Evolutionary conservation across 768 basidiomycete genomes (phyloP), one percentile per base, ranked within the genome.

Genomic region (Tephrocybe sp.): DNA sequence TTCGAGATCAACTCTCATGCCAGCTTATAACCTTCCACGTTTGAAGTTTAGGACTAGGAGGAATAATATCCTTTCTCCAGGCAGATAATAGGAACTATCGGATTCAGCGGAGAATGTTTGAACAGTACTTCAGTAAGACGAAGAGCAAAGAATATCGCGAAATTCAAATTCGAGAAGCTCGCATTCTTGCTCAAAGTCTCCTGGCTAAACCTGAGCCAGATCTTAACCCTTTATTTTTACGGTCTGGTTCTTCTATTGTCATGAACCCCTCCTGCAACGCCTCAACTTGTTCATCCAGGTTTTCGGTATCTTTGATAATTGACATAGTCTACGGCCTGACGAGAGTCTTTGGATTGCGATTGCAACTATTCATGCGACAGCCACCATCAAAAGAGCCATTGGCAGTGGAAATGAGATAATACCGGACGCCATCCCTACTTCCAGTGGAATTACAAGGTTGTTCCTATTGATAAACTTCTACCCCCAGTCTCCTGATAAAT

Each of bases 331-430:
- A n/a, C n/a, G n/a, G n/a, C n/a, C n/a, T n/a, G n/a, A n/a, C n/a
- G n/a, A n/a, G n/a, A n/a, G n/a, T n/a, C n/a, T n/a, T n/a, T n/a
- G n/a, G n/a, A n/a, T n/a, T n/a, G n/a, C n/a, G n/a, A n/a, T n/a
- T n/a, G n/a, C n/a, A n/a, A n/a, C n/a, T n/a, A n/a, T n/a, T n/a
- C n/a, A n/a, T n/a, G n/a, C n/a, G n/a, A n/a, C n/a, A n/a, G n/a
- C n/a, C n/a, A n/a, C n/a, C n/a, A n/a, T n/a, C n/a, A n/a, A n/a
- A n/a, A n/a, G n/a, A n/a, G n/a, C n/a, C n/a, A n/a, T n/a, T n/a
- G n/a, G n/a, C n/a, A n/a, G n/a, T n/a, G n/a, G n/a, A 2, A 45
- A 61, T 16, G 67, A 71, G 46, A 62, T 72, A 9, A 65, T 68
- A 21, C 70, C 71, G 12, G 49, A 50, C 4, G 30, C 34, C 8